Evolutionary conservation across 148 eudicot genomes (phyloP).

Genomic region (Dianthus caryophyllus): DNA sequence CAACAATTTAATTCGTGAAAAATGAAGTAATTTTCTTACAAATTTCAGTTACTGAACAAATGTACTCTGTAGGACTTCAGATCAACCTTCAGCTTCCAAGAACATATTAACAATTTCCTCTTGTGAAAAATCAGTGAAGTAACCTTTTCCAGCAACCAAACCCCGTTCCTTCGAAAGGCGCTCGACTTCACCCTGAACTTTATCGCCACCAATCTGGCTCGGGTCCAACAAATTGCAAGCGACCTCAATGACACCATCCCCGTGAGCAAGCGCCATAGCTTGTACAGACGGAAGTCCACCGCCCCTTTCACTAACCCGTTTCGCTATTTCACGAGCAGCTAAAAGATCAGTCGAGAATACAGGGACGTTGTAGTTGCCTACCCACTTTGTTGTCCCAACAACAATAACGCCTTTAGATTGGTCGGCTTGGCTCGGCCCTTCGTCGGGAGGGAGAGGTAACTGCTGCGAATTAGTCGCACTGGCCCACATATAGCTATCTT

Average conservation of each 20-base stretch:
- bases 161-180: constrained; percentile 57
- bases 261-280: constrained; percentile 87
- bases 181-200: constrained; percentile 63
- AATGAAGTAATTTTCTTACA: no score
- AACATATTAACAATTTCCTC: constrained; percentile 41
- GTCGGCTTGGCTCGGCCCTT: constrained; percentile 52
- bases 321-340: constrained; percentile 55
- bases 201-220: constrained; percentile 43
- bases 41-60: not conserved
- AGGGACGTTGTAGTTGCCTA: constrained; percentile 85
- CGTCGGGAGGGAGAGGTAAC: constrained; percentile 52
- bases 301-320: constrained; percentile 65
- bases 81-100: constrained; percentile 32
- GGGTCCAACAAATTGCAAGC: constrained; percentile 79
- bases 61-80: not conserved
- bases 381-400: constrained; percentile 81
- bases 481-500: constrained; percentile 53
- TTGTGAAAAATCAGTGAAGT: constrained; percentile 66
- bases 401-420: constrained; percentile 52
- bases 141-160: constrained; percentile 57
- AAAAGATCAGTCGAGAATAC: constrained; percentile 50
- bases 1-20: no score
- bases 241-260: constrained; percentile 62
- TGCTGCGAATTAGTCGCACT: constrained; percentile 50
- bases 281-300: constrained; percentile 74